Evolutionary conservation across 1,284 basidiomycete species (phyloP).

Genomic region (Apiotrichum veenhuisii): DNA sequence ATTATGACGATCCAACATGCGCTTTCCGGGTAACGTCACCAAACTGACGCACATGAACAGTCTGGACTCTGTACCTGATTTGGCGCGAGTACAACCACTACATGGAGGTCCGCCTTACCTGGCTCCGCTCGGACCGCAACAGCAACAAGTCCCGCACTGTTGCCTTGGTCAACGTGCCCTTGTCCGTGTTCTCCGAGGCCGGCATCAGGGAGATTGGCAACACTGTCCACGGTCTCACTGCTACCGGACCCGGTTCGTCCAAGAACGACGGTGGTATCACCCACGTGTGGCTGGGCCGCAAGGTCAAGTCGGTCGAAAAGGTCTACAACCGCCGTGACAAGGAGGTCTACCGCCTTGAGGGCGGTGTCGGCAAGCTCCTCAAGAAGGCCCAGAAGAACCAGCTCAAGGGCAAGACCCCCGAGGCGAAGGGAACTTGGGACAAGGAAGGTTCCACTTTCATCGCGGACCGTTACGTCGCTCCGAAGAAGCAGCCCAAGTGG

Average conservation of each 20-base stretch:
- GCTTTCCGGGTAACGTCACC: no score
- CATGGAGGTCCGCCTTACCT: conserved; percentile 73
- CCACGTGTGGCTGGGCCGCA: conserved; percentile 82
- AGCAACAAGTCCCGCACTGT: conserved; percentile 82
- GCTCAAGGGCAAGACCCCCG: conserved; percentile 48
- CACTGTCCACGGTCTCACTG: conserved; percentile 20
- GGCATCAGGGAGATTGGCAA: conserved; percentile 57
- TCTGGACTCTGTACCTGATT: conserved; percentile 81
- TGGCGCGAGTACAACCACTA: conserved; percentile 75
- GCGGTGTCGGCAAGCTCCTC: conserved; percentile 72
- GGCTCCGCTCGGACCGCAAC: conserved; percentile 73
- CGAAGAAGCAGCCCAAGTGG: conserved; percentile 56
- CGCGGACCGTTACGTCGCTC: conserved; percentile 48
- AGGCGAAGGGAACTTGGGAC: conserved; percentile 43
- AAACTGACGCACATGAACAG: conserved; percentile 47
- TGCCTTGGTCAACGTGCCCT: conserved; percentile 83
- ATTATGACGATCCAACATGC: no score
- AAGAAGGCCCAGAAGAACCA: conserved; percentile 66
- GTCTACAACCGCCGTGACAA: conserved; percentile 72
- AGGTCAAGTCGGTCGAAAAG: conserved; percentile 78
- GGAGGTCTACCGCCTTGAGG: conserved; percentile 75
- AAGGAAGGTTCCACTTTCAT: conserved; percentile 36
- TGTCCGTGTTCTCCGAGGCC: conserved; percentile 59
- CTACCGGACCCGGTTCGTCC: conserved; percentile 62
- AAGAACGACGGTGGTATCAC: conserved; percentile 62